phyloP scores from a whole-genome alignment of 371 early-diverging fungal species.

The Mortierella sp. region DNA sequence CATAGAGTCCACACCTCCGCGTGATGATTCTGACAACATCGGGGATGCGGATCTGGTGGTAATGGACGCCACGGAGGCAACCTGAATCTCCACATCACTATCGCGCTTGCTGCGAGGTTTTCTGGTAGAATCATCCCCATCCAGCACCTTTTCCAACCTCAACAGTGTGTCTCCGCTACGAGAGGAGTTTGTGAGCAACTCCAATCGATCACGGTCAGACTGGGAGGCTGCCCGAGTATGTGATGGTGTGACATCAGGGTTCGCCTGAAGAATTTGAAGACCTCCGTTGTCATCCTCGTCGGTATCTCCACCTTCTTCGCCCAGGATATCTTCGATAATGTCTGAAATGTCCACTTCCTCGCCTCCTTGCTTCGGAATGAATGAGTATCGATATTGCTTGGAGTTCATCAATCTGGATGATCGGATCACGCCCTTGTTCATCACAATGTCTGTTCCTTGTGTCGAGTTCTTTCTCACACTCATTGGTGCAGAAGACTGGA shows the following conservation, averaged over 20 bases:
- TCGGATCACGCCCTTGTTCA: slow-evolving; percentile 53
- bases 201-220: slow-evolving; percentile 26
- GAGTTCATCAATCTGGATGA: slow-evolving; percentile 54
- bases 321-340: slow-evolving; percentile 55
- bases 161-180: slow-evolving; percentile 31
- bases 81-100: slow-evolving; percentile 51
- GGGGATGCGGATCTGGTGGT: slow-evolving; percentile 38
- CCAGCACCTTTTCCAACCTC: slow-evolving; percentile 31
- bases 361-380: slow-evolving; percentile 51
- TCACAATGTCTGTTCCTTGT: slow-evolving; percentile 52
- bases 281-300: slow-evolving; percentile 28
- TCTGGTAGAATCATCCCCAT: background rate
- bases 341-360: slow-evolving; percentile 57
- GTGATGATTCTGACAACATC: slow-evolving; percentile 19
- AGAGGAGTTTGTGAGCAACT: slow-evolving; percentile 16
- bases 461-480: slow-evolving; percentile 52
- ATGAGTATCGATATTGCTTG: slow-evolving; percentile 57
- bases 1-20: background rate
- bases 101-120: slow-evolving; percentile 23
- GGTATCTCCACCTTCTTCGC: slow-evolving; percentile 38
- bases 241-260: background rate
- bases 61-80: slow-evolving; percentile 41
- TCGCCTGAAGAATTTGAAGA: slow-evolving; percentile 11
- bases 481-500: slow-evolving; percentile 26
- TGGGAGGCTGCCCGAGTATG: background rate